Base-by-base conservation (phyloP, 805 yeast species). In the Starmerella lactis-condensi region DNA sequence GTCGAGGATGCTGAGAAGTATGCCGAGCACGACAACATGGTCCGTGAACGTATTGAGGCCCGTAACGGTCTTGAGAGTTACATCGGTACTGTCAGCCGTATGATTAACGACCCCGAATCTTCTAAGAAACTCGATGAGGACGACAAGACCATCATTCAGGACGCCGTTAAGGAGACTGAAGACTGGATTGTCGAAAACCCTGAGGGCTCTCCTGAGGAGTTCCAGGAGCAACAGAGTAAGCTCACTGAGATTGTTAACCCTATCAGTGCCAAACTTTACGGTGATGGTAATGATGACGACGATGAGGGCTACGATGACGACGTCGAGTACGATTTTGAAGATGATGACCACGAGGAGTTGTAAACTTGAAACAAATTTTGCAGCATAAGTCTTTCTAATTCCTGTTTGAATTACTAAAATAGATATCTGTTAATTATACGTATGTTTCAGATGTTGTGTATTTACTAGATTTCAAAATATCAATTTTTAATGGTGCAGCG, bases 1-100 rank as follows among this genome's bases (percentile, higher is more conserved):
- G 93, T 85, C 41, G 89, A 72, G 52, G 96, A 85, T 54, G 95
- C 95, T 47, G 96, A 82, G 60, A 75, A 77, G 62, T 85, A 62
- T 50, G 93, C 92, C 44, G 81, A 77, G 48, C 91, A 82, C 58
- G 96, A 85, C 60, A 74, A 72, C 45, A 72, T 68, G 47, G 65
- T 79, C 38, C 76, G 83, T 53, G 69, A 69, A 39, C 78, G 78
- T 66, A 73, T 85, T 48, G 91, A 76, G 62, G 72, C 92, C 40
- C 78, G 81, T 65, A 83, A 81, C 61, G 62, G 66, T 28, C 67
- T 83, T 43, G 95, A 83, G 62, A 77, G 81, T 58, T 82, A 79
- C 53, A 85, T 91, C 39, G 78, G 75, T 54, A 65, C 72, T 22
- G 65, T 83, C 53, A 75, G 72, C 64, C 75, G 71, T 59, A 75